Percentiles rank a stretch among this genome's conserved stretches.
Evolutionary conservation across 108 stramenopile species (phyloP).

Genomic region (Heterococcus sp.): DNA sequence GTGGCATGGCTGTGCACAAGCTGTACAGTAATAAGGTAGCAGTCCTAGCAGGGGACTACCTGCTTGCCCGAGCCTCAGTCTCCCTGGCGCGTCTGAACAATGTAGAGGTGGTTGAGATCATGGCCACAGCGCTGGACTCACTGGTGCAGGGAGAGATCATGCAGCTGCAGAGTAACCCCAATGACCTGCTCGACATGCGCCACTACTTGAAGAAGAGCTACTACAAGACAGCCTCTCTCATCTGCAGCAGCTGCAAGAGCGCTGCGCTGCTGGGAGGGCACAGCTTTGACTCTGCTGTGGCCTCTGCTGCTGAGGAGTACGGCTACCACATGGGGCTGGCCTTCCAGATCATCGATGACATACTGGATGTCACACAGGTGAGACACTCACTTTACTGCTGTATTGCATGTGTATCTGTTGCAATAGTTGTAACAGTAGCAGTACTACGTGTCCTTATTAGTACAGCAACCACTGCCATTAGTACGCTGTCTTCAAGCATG

Average conservation of each 20-base stretch:
- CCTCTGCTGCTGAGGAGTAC: conserved; percentile 89
- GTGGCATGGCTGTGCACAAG: conserved; percentile 92
- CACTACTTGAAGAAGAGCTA: conserved; percentile 83
- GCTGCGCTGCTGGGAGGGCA: conserved; percentile 84
- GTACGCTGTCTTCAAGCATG: too few relatives aligned
- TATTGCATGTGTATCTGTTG: too few relatives aligned
- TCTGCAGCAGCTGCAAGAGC: conserved; percentile 83
- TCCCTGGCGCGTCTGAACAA: conserved; percentile 83
- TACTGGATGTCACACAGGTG: conserved; percentile 86
- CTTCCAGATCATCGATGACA: conserved; percentile 94
- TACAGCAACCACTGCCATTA: too few relatives aligned
- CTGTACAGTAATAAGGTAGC: conserved; percentile 97
- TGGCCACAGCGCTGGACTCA: conserved; percentile 91
- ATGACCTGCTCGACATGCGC: conserved; percentile 74
- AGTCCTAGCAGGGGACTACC: conserved; percentile 91
- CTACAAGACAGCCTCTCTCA: conserved; percentile 96
- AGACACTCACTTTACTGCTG: too few relatives aligned
- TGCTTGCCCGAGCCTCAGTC: conserved; percentile 86
- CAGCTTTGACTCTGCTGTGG: conserved; percentile 64
- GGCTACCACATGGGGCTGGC: conserved; percentile 94
- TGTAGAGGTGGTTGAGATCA: conserved; percentile 83
- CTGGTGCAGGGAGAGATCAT: conserved; percentile 95
- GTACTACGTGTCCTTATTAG: conserved; percentile 81
- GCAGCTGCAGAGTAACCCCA: conserved; percentile 81
- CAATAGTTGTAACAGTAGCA: conserved; percentile 56